A percentile compares a stretch with the other conserved stretches of the same genome.
phyloP scores from a whole-genome alignment of 1,284 basidiomycete genomes.

The Phlebopus sp. region DNA sequence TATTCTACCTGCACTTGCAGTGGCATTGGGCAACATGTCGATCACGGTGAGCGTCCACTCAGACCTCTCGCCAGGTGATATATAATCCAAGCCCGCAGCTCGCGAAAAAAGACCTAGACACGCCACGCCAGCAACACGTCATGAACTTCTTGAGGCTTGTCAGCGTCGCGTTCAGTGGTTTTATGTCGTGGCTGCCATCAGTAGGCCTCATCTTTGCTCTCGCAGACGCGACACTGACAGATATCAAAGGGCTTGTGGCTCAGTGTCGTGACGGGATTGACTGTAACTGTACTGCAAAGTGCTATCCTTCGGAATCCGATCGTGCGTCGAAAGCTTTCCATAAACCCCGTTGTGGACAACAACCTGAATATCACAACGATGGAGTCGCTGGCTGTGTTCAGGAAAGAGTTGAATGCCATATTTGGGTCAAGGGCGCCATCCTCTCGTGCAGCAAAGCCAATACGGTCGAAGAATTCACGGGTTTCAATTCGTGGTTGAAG shows the following conservation, averaged over 20 bases:
- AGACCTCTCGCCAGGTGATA: not conserved
- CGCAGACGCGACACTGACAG: not conserved
- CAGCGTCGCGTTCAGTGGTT: constrained; percentile 53
- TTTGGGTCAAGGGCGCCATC: constrained; percentile 4
- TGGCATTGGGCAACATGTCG: constrained; percentile 68
- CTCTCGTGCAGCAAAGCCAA: not conserved
- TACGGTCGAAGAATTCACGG: too few species aligned
- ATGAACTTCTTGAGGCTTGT: constrained; percentile 72
- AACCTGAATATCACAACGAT: constrained; percentile 26
- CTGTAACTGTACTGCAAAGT: constrained; percentile 22
- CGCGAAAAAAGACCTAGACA: constrained; percentile 57
- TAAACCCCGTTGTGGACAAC: constrained; percentile 10
- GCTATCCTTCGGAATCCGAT: constrained; percentile 22
- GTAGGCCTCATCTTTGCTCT: constrained; percentile 37
- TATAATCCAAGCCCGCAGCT: constrained; percentile 36
- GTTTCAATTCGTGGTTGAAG: too few species aligned
- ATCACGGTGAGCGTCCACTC: constrained; percentile 52
- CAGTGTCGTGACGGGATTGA: constrained; percentile 26
- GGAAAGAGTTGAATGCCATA: constrained; percentile 20
- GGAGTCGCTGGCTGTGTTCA: constrained; percentile 25
- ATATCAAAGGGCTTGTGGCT: constrained; percentile 28
- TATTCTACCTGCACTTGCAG: constrained; percentile 68
- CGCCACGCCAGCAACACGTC: constrained; percentile 60
- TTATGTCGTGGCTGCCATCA: constrained; percentile 60
- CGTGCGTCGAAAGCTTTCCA: constrained; percentile 25